Conservation (phyloP, 1,284 basidiomycete genomes). For the Ceratobasidium theobromae region DNA sequence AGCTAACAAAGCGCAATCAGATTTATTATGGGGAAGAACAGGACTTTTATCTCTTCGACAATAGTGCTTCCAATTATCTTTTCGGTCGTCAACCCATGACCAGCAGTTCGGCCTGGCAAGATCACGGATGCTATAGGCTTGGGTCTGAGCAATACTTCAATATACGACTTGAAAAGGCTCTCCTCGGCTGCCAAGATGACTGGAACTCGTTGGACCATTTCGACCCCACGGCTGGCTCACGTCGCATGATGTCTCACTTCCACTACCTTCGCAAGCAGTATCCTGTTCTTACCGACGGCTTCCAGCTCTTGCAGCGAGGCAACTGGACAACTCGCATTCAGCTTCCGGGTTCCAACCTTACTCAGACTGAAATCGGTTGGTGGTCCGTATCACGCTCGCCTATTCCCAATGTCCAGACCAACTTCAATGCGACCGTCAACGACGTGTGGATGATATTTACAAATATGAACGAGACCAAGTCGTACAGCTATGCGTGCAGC, state of each 20-base stretch:
- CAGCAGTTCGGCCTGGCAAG: slow-evolving; percentile 80
- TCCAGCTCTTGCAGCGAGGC: slow-evolving; percentile 71
- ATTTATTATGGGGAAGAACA: slow-evolving; percentile 88
- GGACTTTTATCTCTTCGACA: slow-evolving; percentile 81
- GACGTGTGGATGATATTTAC: slow-evolving; percentile 81
- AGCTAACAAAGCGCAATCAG: slow-evolving; percentile 44
- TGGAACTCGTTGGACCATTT: slow-evolving; percentile 92
- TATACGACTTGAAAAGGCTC: slow-evolving; percentile 74
- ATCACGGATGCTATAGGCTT: slow-evolving; percentile 85
- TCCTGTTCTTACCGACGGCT: slow-evolving; percentile 79
- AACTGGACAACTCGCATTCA: slow-evolving; percentile 79
- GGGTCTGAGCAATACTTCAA: slow-evolving; percentile 90
- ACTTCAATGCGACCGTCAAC: slow-evolving; percentile 56
- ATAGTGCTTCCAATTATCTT: slow-evolving; percentile 82
- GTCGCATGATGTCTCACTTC: slow-evolving; percentile 73
- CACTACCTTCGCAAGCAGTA: slow-evolving; percentile 67
- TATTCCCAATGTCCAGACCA: slow-evolving; percentile 55
- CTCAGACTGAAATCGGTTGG: slow-evolving; percentile 79
- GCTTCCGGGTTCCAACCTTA: slow-evolving; percentile 79
- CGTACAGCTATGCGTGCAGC: slow-evolving; percentile 64
- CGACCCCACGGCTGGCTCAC: slow-evolving; percentile 78
- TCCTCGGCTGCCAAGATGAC: slow-evolving; percentile 80
- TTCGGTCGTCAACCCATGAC: slow-evolving; percentile 90
- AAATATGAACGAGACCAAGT: slow-evolving; percentile 74
- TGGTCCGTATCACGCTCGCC: slow-evolving; percentile 76